Evolutionary conservation across 108 stramenopile genomes (phyloP), one percentile per base, ranked within the genome.

Genomic region (Discostella stelligeroides): DNA sequence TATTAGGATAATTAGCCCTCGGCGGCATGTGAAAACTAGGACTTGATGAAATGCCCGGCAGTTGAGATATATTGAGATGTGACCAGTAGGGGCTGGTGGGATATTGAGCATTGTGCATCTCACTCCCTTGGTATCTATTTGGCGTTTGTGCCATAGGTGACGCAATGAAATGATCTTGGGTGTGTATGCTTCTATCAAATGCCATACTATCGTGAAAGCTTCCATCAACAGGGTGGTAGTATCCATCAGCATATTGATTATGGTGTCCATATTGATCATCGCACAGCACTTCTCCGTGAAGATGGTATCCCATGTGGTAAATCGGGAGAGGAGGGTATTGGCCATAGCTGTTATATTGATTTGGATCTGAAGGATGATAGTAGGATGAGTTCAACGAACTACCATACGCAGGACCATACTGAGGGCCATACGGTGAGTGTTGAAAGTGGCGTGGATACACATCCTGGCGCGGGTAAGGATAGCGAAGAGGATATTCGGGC

Each of bases 51-150:
- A 79, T 20, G 0, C 78, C 78, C 24, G 78, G 78, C 14, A 72
- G 78, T 63, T 79, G 78, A 55, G 78, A 79, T 40, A 79, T 54
- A 46, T 79, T 72, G 34, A 72, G 65, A 43, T 79, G 78, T 58
- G 55, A 47, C 78, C 78, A 79, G 48, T 79, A 63, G 15, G 70
- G 70, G 29, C 78, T 79, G 38, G 59, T 60, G 18, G 64, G 77
- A 46, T 60, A 69, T 11, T 66, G 66, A 4, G 56, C 54, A 17
- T 68, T 62, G 18, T 46, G 41, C 29, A 50, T 41, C 17, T 63
- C 47, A 42, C 43, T 24, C 29, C 27, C 71, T 29, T 72, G 24
- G 38, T 69, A 79, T 30, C 66, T 45, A 30, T 39, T 62, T 0
- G 78, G 78, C 13, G 78, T 72, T 64, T 72, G 61, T 23, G 66